phyloP scores from a whole-genome alignment of 352 stramenopile species.

The Phytophthora cactorum region DNA sequence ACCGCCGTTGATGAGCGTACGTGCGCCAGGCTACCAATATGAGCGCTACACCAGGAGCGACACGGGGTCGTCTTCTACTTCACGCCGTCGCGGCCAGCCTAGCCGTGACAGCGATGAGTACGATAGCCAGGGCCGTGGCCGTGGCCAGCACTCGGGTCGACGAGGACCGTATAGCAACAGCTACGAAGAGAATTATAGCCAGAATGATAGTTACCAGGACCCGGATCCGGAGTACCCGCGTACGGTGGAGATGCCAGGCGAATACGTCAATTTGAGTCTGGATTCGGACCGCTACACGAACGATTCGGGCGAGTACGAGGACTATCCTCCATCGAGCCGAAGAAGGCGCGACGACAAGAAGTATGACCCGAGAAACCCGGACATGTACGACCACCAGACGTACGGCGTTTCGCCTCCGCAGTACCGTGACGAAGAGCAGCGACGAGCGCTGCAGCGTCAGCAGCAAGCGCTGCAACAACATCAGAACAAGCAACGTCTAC shows the following conservation, averaged over 20 bases:
- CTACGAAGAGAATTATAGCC: constrained; percentile 28
- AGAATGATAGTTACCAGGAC: constrained; percentile 35
- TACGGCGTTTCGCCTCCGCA: constrained; percentile 26
- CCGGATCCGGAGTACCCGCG: constrained; percentile 30
- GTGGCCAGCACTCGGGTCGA: constrained; percentile 18
- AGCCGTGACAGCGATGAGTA: constrained; percentile 27
- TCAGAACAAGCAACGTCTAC: constrained; percentile 33
- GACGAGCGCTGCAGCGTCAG: constrained; percentile 36
- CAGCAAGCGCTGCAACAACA: constrained; percentile 39
- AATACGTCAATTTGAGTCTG: constrained; percentile 16
- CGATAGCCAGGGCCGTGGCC: constrained; percentile 12
- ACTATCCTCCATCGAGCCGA: constrained; percentile 20
- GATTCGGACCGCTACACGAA: constrained; percentile 29
- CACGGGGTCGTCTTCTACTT: constrained; percentile 17
- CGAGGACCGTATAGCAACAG: constrained; percentile 24
- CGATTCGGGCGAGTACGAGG: constrained; percentile 29
- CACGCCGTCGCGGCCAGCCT: constrained; percentile 6
- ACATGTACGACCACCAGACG: constrained; percentile 34
- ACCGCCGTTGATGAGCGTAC: constrained; percentile 32
- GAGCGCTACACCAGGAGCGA: constrained; percentile 32
- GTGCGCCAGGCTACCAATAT: constrained; percentile 39
- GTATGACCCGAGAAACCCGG: constrained; percentile 35
- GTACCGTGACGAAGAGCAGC: constrained; percentile 29
- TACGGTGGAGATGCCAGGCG: constrained; percentile 29
- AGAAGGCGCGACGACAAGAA: constrained; percentile 27